These are phyloP conservation scores for Ceratocystis variospora DNA, from an alignment of 2,329 filamentous ascomycete species.

Conservation along the genomic window DNA sequence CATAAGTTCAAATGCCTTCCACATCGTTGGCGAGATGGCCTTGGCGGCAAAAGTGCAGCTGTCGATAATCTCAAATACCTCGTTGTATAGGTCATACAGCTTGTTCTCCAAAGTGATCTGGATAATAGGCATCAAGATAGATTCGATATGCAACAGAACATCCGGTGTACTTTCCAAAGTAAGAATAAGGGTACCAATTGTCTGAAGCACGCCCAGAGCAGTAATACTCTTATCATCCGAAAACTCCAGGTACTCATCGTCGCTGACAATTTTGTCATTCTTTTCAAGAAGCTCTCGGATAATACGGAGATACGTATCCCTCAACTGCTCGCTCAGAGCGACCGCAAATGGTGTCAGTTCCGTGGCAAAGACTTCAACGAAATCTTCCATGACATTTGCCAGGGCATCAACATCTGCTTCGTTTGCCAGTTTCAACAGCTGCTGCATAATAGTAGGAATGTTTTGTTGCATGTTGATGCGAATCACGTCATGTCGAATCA, in stretches of 20 bases:
- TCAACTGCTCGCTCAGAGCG: slow-evolving; percentile 84
- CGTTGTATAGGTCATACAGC: slow-evolving; percentile 93
- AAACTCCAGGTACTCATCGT: slow-evolving; percentile 80
- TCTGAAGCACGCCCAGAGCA: slow-evolving; percentile 87
- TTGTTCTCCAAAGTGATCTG: slow-evolving; percentile 95
- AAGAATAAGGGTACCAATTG: slow-evolving; percentile 90
- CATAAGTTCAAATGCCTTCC: slow-evolving; percentile 94
- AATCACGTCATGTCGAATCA: slow-evolving; percentile 91
- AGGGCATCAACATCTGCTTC: slow-evolving; percentile 95
- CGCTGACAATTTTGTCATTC: slow-evolving; percentile 60
- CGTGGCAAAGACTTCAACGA: slow-evolving; percentile 95
- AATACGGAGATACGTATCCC: slow-evolving; percentile 91
- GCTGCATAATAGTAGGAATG: slow-evolving; percentile 98
- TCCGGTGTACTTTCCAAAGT: slow-evolving; percentile 95
- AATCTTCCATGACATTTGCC: slow-evolving; percentile 98
- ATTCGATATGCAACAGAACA: slow-evolving; percentile 85
- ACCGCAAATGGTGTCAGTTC: slow-evolving; percentile 96
- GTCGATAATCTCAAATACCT: slow-evolving; percentile 97
- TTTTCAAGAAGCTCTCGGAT: slow-evolving; percentile 83
- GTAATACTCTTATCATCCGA: slow-evolving; percentile 98
- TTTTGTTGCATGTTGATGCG: slow-evolving; percentile 92
- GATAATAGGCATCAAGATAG: slow-evolving; percentile 93
- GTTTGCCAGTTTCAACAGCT: slow-evolving; percentile 89
- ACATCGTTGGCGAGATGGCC: slow-evolving; percentile 91
- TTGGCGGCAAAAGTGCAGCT: slow-evolving; percentile 98